Evolutionary conservation across 805 yeast genomes (phyloP).

Genomic region (Ogataea thermomethanolica): DNA sequence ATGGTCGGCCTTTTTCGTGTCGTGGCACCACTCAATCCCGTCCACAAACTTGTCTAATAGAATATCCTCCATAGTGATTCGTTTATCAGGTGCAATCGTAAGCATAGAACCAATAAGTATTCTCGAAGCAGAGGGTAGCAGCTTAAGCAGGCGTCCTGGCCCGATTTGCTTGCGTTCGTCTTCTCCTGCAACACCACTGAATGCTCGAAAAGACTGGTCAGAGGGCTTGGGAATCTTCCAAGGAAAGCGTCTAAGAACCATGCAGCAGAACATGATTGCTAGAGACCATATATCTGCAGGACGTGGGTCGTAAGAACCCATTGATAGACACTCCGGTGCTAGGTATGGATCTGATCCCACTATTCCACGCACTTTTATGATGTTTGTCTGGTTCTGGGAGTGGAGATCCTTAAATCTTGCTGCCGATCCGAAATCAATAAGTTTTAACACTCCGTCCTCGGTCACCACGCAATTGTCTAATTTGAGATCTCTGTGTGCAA

Average conservation of each 20-base stretch:
- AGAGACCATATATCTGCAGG: conserved; percentile 91
- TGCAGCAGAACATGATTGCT: conserved; percentile 89
- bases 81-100: conserved; percentile 49
- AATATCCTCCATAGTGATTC: conserved; percentile 59
- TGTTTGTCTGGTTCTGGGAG: conserved; percentile 36
- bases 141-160: conserved; percentile 58
- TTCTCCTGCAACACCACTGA: conserved; percentile 34
- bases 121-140: conserved; percentile 68
- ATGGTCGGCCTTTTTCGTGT: conserved; percentile 40
- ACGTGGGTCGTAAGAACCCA: conserved; percentile 70
- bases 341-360: conserved; percentile 96
- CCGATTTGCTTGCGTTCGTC: conserved; percentile 41
- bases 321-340: conserved; percentile 81
- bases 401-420: conserved; percentile 49
- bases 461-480: conserved; percentile 90
- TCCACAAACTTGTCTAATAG: conserved; percentile 54
- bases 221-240: conserved; percentile 87
- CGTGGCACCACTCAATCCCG: conserved; percentile 53
- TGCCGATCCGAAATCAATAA: conserved; percentile 94
- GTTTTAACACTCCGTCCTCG: conserved; percentile 67
- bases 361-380: conserved; percentile 72
- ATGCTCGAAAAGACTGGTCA: conserved; percentile 74
- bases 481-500: conserved; percentile 91
- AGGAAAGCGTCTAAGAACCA: conserved; percentile 83
- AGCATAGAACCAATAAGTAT: conserved; percentile 64